A percentile compares a stretch with the other conserved stretches of the same genome.
These are phyloP conservation scores for Nannizzia gypsea DNA, from an alignment of 2,329 filamentous ascomycete genomes.

Conservation along the genomic window DNA sequence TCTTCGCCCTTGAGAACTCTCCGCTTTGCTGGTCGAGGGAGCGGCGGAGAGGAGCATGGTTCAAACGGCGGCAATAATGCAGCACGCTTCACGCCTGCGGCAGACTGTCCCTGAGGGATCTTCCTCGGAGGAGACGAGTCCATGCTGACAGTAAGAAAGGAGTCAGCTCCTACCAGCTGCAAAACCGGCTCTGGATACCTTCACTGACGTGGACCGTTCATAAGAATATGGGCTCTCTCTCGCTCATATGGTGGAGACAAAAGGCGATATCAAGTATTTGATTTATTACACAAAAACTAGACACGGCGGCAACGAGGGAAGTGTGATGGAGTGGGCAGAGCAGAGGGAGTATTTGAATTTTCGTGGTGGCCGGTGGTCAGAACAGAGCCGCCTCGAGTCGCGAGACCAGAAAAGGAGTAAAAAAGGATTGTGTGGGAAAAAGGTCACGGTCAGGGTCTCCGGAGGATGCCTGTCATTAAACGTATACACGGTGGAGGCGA, in stretches of 20 bases:
- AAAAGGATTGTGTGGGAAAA: conserved; percentile 9
- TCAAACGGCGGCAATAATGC: conserved; percentile 40
- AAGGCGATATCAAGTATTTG: neutral
- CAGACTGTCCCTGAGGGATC: conserved; percentile 20
- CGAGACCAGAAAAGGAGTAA: conserved; percentile 2
- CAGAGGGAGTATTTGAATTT: neutral
- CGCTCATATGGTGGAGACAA: neutral
- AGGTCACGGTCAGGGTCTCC: conserved; percentile 8
- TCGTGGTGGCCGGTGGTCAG: neutral
- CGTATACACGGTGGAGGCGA: conserved; percentile 12
- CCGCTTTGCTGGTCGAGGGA: conserved; percentile 38
- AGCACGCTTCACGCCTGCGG: conserved; percentile 36
- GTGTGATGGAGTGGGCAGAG: neutral
- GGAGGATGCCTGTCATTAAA: conserved; percentile 12
- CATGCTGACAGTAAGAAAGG: conserved; percentile 21
- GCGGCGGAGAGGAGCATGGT: conserved; percentile 38
- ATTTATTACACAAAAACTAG: neutral
- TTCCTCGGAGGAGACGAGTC: conserved; percentile 29
- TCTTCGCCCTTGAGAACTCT: conserved; percentile 34
- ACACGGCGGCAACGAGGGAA: neutral
- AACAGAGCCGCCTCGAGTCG: conserved; percentile 4
- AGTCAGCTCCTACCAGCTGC: neutral
- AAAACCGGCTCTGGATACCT: neutral
- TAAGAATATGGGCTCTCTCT: neutral
- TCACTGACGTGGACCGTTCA: neutral